These are phyloP conservation scores for Elsinoe ampelina DNA, from an alignment of 2,329 filamentous ascomycete genomes.

Conservation along the genomic window DNA sequence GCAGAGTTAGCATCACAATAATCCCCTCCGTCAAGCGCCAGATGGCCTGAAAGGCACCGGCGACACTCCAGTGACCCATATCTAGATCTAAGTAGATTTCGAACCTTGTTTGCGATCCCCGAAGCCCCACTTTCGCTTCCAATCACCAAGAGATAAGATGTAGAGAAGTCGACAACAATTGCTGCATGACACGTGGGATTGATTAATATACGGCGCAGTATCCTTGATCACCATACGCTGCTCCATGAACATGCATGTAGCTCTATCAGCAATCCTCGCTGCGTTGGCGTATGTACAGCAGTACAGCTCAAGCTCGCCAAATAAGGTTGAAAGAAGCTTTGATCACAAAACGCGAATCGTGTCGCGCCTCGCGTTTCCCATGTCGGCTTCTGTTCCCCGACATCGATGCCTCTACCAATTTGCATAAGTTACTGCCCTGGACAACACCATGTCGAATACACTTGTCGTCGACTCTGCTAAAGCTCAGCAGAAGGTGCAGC, in stretches of 20 bases:
- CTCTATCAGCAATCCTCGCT: not conserved
- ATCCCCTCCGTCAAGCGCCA: too few species aligned
- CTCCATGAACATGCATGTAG: too few species aligned
- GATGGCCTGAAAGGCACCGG: too few species aligned
- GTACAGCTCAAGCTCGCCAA: not conserved
- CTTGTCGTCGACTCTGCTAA: not conserved
- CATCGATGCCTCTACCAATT: not conserved
- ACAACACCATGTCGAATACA: not conserved
- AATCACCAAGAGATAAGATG: not conserved
- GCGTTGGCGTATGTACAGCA: not conserved
- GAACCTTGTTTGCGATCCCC: not conserved
- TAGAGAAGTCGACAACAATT: not conserved
- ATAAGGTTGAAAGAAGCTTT: not conserved
- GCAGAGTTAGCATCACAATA: too few species aligned
- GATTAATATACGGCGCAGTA: not conserved
- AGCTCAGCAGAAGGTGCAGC: constrained; percentile 20
- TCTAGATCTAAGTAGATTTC: not conserved
- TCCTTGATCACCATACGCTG: not conserved
- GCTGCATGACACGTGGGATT: not conserved
- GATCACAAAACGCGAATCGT: not conserved
- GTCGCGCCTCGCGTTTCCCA: constrained; percentile 6
- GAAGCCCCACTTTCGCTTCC: constrained; percentile 1
- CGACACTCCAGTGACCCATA: too few species aligned
- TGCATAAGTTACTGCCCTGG: too few species aligned
- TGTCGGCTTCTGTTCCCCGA: constrained; percentile 4